Percentiles rank a stretch among this genome's conserved stretches.
Conservation (phyloP, 768 basidiomycete genomes). For the Chalciporus sphaerocephalus region DNA sequence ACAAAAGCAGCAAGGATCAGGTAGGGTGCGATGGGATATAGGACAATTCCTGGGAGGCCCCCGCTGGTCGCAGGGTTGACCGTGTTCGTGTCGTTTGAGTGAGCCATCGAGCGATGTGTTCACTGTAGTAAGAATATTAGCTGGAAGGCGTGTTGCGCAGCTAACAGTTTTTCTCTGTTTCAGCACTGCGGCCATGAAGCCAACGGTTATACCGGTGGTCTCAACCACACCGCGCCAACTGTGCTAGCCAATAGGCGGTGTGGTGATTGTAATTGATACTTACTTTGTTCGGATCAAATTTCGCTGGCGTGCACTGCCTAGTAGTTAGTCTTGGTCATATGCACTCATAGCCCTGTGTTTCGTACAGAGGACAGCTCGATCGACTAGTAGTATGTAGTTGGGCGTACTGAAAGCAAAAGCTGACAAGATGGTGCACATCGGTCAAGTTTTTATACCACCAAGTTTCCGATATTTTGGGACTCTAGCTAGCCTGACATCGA, state of each 20-base stretch:
- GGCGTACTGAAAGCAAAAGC: too few species aligned
- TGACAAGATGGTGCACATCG: too few species aligned
- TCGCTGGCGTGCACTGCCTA: neutral
- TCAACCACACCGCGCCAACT: neutral
- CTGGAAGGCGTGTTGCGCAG: neutral
- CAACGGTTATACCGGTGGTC: neutral
- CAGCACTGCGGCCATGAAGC: neutral
- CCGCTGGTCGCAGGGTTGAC: neutral
- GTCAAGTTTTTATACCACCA: too few species aligned
- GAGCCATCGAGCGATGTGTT: conserved; percentile 4
- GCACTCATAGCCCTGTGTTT: too few species aligned
- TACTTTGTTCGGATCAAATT: neutral
- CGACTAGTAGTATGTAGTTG: too few species aligned
- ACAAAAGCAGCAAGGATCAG: conserved; percentile 8
- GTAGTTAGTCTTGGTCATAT: too few species aligned
- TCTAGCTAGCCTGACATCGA: too few species aligned
- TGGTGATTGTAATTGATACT: neutral
- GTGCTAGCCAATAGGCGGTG: neutral
- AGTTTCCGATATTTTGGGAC: too few species aligned
- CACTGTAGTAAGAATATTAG: neutral
- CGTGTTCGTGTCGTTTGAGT: neutral
- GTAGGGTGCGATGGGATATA: conserved; percentile 18
- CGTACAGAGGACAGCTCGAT: too few species aligned
- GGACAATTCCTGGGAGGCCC: conserved; percentile 9
- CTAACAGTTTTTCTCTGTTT: neutral